Conservation (phyloP, 805 yeast genomes). For the Kodamaea leandrae region DNA sequence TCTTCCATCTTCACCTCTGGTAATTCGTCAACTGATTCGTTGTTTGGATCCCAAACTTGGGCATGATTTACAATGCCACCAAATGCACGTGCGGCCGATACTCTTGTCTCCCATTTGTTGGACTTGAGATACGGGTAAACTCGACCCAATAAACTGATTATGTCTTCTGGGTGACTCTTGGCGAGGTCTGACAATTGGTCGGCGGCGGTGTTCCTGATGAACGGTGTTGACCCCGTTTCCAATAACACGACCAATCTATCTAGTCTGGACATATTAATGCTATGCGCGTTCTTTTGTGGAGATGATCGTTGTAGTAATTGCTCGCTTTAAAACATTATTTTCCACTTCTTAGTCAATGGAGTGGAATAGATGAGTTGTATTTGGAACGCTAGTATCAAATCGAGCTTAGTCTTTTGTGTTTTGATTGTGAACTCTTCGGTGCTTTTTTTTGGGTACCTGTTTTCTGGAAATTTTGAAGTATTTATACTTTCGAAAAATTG, state of each 20-base stretch:
- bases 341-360: not conserved
- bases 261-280: conserved; percentile 42
- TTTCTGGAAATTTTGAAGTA: conserved; percentile 18
- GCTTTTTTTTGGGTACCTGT: conserved; percentile 6
- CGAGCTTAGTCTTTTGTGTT: not conserved
- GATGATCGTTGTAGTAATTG: not conserved
- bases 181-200: conserved; percentile 95
- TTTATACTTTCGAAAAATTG: conserved; percentile 14
- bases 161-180: conserved; percentile 91
- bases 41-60: conserved; percentile 80
- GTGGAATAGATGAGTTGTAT: not conserved
- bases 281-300: not conserved
- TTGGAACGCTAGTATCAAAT: not conserved
- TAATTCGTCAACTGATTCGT: conserved; percentile 6
- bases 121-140: conserved; percentile 86
- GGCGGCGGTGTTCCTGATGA: conserved; percentile 94
- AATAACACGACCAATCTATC: conserved; percentile 59
- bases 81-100: conserved; percentile 90
- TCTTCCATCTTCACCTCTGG: conserved; percentile 24
- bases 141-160: conserved; percentile 74
- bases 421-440: conserved; percentile 1
- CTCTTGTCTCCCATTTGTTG: conserved; percentile 92
- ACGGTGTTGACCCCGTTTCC: conserved; percentile 93
- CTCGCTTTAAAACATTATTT: conserved; percentile 5
- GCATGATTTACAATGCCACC: conserved; percentile 88